These are phyloP conservation scores for Helichrysum umbraculigerum DNA, from an alignment of 129 eudicot genomes.

Conservation along the genomic window DNA sequence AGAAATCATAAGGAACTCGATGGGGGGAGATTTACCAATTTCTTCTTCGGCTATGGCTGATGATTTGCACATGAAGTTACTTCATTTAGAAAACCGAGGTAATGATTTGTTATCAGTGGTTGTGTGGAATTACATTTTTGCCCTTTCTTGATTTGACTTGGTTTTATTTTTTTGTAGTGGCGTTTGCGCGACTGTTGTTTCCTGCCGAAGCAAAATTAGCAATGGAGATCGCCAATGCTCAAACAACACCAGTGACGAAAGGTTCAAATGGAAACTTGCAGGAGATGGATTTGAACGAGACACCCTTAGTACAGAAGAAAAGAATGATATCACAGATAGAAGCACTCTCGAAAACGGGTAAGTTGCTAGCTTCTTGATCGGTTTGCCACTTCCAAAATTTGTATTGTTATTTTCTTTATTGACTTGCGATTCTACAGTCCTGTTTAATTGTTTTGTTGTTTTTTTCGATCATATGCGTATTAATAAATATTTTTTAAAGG, in stretches of 20 bases:
- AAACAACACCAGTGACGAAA: constrained; percentile 45
- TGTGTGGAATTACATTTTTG: background rate
- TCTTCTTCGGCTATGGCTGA: constrained; percentile 49
- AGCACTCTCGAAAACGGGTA: constrained; percentile 74
- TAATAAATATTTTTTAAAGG: too few species aligned
- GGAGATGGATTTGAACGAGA: constrained; percentile 71
- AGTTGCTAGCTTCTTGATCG: background rate
- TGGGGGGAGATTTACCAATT: constrained; percentile 42
- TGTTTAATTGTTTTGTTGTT: too few species aligned
- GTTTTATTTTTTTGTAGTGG: constrained; percentile 41
- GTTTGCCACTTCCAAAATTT: background rate
- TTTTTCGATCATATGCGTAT: too few species aligned
- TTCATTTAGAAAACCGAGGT: constrained; percentile 83
- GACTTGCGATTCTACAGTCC: too few species aligned
- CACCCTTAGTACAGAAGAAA: constrained; percentile 54
- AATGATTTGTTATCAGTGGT: constrained; percentile 6
- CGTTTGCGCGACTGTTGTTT: constrained; percentile 72
- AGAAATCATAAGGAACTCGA: constrained; percentile 54
- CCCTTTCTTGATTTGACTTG: constrained; percentile 8
- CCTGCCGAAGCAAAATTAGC: constrained; percentile 77
- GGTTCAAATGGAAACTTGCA: constrained; percentile 48
- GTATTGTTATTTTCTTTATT: background rate
- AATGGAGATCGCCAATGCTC: constrained; percentile 68
- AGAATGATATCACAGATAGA: constrained; percentile 47
- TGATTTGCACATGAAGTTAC: constrained; percentile 66